A percentile compares a stretch with the other conserved stretches of the same genome.
phyloP scores from a whole-genome alignment of 441 rosid genomes.

The Gossypium schwendimanii region DNA sequence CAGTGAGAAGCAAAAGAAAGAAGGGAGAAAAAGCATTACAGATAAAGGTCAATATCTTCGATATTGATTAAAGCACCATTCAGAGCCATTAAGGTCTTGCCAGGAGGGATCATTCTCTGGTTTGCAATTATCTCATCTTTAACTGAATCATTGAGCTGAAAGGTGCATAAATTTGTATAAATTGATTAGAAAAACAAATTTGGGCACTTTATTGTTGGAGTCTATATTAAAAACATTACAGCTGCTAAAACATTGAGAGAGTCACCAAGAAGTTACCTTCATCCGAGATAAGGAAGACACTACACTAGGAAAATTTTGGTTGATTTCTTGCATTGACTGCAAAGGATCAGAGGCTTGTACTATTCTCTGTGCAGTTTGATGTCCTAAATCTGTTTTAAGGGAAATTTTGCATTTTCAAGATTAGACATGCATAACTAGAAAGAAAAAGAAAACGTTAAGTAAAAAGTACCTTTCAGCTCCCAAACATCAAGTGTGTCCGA shows the following conservation, averaged over 20 bases:
- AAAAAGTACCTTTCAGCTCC: slow-evolving; percentile 82
- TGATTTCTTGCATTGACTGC: slow-evolving; percentile 96
- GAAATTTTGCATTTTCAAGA: slow-evolving; percentile 16
- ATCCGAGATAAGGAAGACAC: slow-evolving; percentile 96
- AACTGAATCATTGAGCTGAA: slow-evolving; percentile 82
- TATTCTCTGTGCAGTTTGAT: slow-evolving; percentile 98
- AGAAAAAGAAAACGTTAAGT: not conserved
- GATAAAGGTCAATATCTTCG: slow-evolving; percentile 88
- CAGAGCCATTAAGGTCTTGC: slow-evolving; percentile 92
- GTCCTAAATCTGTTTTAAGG: slow-evolving; percentile 76
- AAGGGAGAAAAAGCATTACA: slow-evolving; percentile 49
- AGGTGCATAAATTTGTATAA: slow-evolving; percentile 12
- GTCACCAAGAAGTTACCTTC: slow-evolving; percentile 53
- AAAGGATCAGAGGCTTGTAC: slow-evolving; percentile 93
- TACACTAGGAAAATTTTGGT: slow-evolving; percentile 93
- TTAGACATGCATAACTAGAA: not conserved
- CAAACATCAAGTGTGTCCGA: slow-evolving; percentile 98
- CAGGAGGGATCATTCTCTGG: slow-evolving; percentile 96
- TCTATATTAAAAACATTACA: slow-evolving; percentile 8
- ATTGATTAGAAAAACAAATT: slow-evolving; percentile 12
- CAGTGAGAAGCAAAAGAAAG: slow-evolving; percentile 15
- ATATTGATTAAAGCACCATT: slow-evolving; percentile 96
- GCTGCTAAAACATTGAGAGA: slow-evolving; percentile 7
- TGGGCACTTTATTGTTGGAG: not conserved
- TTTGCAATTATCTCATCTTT: slow-evolving; percentile 95